Evolutionary conservation across 2,329 filamentous ascomycete species (phyloP), one percentile per base, ranked within the genome.

Genomic region (Pezicula rhizophila): DNA sequence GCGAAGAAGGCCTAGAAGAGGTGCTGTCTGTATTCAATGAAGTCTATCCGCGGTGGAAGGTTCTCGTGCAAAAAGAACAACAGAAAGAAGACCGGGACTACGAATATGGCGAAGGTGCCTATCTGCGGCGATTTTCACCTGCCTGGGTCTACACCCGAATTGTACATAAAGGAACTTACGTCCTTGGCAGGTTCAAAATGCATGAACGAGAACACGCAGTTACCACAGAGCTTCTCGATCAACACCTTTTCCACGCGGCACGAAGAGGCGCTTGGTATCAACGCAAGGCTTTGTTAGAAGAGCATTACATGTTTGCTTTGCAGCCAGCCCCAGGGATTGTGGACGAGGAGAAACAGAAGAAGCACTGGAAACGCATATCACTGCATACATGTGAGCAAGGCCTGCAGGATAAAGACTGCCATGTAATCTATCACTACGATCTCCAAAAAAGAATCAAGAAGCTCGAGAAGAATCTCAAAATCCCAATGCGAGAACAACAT

Each of bases 141-240:
- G 91, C 86, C 0, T 95, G 95, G 78, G 85, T 95, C 0, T 96
- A 96, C 59, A 97, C 93, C 0, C 79, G 93, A 10, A 90, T 99
- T 51, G 77, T 96, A 3, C 90, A 96, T 68, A 97, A 97, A 66
- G 86, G 86, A 3, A 80, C 87, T 0, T 79, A 84, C 49, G 82
- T 90, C 2, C 77, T 95, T 14, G 90, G 87, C 1, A 84, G 89
- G 25, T 80, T 92, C 53, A 96, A 96, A 62, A 75, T 90, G 42
- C 82, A 97, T 64, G 74, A 74, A 48, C 79, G 80, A 23, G 93
- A 99, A 62, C 83, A 96, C 61, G 70, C 75, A 2, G 70, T 96
- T 1, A 70, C 96, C 1, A 75, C 69, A 0, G 87, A 93, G 60
- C 76, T 99, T 3, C 79, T 99, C 0, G 70, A 70, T 3, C 93